Conservation (phyloP, 495 filamentous ascomycete species). For the Penicillium turbatum region DNA sequence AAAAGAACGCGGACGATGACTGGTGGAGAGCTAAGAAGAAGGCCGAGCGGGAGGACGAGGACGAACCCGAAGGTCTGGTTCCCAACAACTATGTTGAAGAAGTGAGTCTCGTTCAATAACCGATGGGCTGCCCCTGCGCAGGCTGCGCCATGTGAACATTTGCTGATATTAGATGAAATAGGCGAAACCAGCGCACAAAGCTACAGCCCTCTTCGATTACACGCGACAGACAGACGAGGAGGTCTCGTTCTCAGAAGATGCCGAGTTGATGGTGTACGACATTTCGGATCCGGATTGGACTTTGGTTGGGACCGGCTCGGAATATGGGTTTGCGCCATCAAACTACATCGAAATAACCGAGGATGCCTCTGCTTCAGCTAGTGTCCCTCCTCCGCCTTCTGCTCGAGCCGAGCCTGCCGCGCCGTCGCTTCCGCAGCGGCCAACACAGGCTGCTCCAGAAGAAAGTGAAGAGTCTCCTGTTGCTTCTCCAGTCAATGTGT, state of each 20-base stretch:
- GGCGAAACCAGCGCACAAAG: conserved; percentile 67
- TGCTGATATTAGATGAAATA: conserved; percentile 32
- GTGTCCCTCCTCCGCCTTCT: conserved; percentile 26
- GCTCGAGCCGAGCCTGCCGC: conserved; percentile 27
- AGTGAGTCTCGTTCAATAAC: conserved; percentile 54
- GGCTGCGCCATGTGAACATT: neutral
- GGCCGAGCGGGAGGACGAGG: conserved; percentile 82
- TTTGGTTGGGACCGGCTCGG: conserved; percentile 75
- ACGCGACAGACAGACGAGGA: conserved; percentile 96
- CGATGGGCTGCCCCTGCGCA: neutral
- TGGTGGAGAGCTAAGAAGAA: conserved; percentile 99
- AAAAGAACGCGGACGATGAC: conserved; percentile 85
- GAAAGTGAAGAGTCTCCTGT: conserved; percentile 22
- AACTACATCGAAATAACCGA: conserved; percentile 83
- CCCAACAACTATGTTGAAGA: conserved; percentile 96
- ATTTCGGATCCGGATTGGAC: conserved; percentile 94
- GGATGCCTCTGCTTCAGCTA: conserved; percentile 22
- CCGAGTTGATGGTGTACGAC: conserved; percentile 79
- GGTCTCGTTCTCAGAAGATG: conserved; percentile 90
- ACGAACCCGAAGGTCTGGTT: conserved; percentile 89
- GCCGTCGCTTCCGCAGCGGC: conserved; percentile 40
- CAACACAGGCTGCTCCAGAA: conserved; percentile 23
- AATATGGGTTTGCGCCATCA: conserved; percentile 93
- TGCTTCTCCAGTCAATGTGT: conserved; percentile 32
- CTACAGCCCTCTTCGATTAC: conserved; percentile 92